Conservation (phyloP, 208 protist species). For the Sergeia podlipaevii region DNA sequence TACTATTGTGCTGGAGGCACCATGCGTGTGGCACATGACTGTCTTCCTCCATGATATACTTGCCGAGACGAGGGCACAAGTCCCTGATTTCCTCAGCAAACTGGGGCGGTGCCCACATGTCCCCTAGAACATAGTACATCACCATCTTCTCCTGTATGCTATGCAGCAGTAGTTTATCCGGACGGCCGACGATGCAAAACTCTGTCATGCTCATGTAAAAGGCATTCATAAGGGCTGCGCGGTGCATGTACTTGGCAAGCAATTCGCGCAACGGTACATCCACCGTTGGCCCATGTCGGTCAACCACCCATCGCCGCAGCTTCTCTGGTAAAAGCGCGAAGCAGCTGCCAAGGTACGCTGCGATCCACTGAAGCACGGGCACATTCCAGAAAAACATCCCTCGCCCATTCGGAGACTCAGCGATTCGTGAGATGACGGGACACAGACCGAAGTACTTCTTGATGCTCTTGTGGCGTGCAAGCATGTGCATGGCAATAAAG, state of each 20-base stretch:
- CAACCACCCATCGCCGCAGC: constrained; percentile 15
- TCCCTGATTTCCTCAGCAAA: constrained; percentile 40
- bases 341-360: constrained; percentile 20
- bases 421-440: constrained; percentile 53
- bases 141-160: constrained; percentile 46
- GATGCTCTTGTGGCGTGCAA: constrained; percentile 34
- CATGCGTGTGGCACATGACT: constrained; percentile 47
- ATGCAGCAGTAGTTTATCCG: constrained; percentile 39
- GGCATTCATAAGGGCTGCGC: constrained; percentile 27
- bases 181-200: constrained; percentile 41
- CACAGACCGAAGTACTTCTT: constrained; percentile 65
- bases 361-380: constrained; percentile 24
- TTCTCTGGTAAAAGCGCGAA: constrained; percentile 24
- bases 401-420: constrained; percentile 54
- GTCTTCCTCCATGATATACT: constrained; percentile 51
- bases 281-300: constrained; percentile 14
- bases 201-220: constrained; percentile 57
- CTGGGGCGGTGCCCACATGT: constrained; percentile 51
- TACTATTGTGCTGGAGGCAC: constrained; percentile 56
- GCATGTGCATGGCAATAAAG: constrained; percentile 61
- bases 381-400: constrained; percentile 25
- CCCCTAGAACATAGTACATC: constrained; percentile 60
- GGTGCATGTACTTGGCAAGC: constrained; percentile 24
- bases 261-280: constrained; percentile 9
- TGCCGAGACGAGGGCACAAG: constrained; percentile 24